Percentiles rank a stretch among this genome's conserved stretches.
Evolutionary conservation across 495 filamentous ascomycete species (phyloP).

Genomic region (Amorphotheca resinae): DNA sequence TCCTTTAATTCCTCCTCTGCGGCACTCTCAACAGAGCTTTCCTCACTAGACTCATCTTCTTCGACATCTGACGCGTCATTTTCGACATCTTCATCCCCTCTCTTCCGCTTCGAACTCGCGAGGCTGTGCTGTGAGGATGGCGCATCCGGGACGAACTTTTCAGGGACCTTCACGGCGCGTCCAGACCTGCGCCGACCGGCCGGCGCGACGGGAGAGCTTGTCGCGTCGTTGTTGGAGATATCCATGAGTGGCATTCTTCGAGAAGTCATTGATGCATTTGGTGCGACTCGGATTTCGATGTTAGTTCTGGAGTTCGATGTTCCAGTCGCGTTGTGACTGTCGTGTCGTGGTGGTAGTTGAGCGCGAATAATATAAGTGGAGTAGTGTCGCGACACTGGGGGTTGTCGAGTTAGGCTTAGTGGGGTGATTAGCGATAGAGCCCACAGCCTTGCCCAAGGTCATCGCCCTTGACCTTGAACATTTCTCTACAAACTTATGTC

Average conservation of each 20-base stretch:
- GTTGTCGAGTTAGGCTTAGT: no score
- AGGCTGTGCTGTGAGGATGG: conserved; percentile 21
- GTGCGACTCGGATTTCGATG: conserved; percentile 9
- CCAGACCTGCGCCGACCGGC: conserved; percentile 62
- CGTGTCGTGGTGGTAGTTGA: conserved; percentile 2
- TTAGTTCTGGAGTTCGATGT: neutral
- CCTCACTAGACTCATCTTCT: conserved; percentile 21
- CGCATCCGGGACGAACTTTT: conserved; percentile 45
- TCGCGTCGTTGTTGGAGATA: conserved; percentile 43
- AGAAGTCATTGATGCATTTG: conserved; percentile 21
- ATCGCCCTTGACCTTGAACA: no score
- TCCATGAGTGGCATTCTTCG: conserved; percentile 42
- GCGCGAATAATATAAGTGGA: conserved; percentile 1
- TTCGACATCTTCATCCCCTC: conserved; percentile 27
- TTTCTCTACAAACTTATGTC: no score
- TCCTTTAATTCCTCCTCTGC: conserved; percentile 35
- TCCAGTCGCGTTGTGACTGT: conserved; percentile 10
- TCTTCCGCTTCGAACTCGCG: conserved; percentile 39
- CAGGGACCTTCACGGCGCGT: conserved; percentile 63
- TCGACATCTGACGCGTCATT: conserved; percentile 24
- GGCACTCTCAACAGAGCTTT: conserved; percentile 21
- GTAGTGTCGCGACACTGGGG: no score
- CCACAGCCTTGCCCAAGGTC: no score
- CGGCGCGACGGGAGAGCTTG: conserved; percentile 35
- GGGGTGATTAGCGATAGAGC: no score